Conservation (phyloP, 2,329 filamentous ascomycete species). For the Penicillium sp. region DNA sequence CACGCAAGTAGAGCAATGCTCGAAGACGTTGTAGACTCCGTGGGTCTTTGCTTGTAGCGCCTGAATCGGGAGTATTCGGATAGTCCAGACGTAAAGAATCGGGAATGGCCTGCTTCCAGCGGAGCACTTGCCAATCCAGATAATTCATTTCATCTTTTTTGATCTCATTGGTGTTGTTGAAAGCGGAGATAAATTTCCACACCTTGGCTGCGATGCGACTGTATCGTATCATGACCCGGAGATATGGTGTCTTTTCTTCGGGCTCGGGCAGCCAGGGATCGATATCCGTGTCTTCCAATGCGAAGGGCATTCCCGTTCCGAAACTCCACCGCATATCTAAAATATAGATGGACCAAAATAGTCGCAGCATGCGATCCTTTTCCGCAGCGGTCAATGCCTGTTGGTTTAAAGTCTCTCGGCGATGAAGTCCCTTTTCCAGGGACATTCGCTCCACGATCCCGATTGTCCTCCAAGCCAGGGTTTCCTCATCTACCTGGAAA, state of each 20-base stretch:
- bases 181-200: conserved; percentile 72
- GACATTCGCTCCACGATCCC: conserved; percentile 76
- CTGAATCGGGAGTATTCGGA: conserved; percentile 41
- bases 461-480: conserved; percentile 81
- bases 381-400: conserved; percentile 62
- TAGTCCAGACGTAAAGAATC: conserved; percentile 56
- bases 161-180: conserved; percentile 58
- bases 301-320: conserved; percentile 77
- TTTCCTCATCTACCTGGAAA: conserved; percentile 79
- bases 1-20: conserved; percentile 76
- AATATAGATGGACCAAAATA: conserved; percentile 83
- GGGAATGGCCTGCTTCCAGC: conserved; percentile 73
- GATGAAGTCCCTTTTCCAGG: conserved; percentile 74
- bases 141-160: conserved; percentile 69
- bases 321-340: conserved; percentile 87
- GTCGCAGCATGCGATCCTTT: conserved; percentile 59
- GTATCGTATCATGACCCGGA: conserved; percentile 82
- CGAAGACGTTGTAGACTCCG: conserved; percentile 67
- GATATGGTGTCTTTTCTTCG: conserved; percentile 57
- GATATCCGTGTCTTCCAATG: conserved; percentile 75
- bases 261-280: conserved; percentile 72
- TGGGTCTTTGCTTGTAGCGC: conserved; percentile 38
- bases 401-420: conserved; percentile 63
- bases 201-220: conserved; percentile 76
- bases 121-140: conserved; percentile 73